A percentile compares a stretch with the other conserved stretches of the same genome.
phyloP scores from a whole-genome alignment of 106 monocot genomes.

The Chionographis japonica region DNA sequence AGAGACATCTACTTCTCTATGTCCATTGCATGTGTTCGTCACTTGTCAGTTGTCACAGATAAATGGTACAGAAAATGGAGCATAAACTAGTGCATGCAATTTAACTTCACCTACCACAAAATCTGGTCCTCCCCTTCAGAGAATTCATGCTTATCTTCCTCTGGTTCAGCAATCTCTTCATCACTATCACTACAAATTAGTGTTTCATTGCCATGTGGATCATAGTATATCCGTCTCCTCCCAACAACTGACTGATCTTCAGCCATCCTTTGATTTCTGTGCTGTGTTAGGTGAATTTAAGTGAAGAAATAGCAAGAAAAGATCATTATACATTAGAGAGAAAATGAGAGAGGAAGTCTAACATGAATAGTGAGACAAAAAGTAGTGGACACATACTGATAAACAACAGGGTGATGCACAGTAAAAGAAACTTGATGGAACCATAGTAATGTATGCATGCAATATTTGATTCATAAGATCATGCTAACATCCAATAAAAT shows the following conservation, averaged over 20 bases:
- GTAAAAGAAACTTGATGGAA: too few species aligned
- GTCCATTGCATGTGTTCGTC: neutral
- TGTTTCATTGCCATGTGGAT: slow-evolving; percentile 78
- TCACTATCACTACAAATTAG: slow-evolving; percentile 95
- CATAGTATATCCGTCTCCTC: slow-evolving; percentile 92
- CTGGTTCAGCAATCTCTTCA: slow-evolving; percentile 71
- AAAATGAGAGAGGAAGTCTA: neutral
- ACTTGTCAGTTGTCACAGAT: neutral
- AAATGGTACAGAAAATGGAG: neutral
- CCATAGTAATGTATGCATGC: too few species aligned
- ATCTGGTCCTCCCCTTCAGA: slow-evolving; percentile 90
- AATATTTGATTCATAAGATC: too few species aligned
- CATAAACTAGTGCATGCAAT: neutral
- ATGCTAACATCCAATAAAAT: too few species aligned
- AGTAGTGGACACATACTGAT: too few species aligned
- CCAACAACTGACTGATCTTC: slow-evolving; percentile 98
- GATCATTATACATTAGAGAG: neutral
- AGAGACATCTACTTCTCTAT: neutral
- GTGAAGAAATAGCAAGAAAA: slow-evolving; percentile 9
- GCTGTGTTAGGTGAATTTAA: slow-evolving; percentile 17
- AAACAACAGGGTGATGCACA: too few species aligned
- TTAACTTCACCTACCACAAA: slow-evolving; percentile 54
- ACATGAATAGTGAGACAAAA: too few species aligned
- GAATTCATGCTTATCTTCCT: slow-evolving; percentile 89
- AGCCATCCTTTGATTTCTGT: slow-evolving; percentile 95